phyloP scores from a whole-genome alignment of 768 basidiomycete genomes.

The Leccinellum luteum region DNA sequence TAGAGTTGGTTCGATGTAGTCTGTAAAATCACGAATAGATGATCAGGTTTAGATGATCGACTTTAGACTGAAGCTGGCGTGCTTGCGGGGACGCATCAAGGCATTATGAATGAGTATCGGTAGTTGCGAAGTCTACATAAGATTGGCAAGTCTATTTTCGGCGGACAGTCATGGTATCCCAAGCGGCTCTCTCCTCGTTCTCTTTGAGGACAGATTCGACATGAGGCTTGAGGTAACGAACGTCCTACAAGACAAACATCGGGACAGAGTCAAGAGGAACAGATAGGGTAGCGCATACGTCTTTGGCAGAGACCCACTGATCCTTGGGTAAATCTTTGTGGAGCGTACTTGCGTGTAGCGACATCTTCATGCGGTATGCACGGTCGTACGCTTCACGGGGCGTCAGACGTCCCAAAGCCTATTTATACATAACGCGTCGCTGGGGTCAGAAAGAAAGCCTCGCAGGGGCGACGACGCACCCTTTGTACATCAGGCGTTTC shows the following conservation, averaged over 20 bases:
- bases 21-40: slow-evolving; percentile 12
- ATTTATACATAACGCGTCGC: slow-evolving; percentile 5
- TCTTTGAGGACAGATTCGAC: slow-evolving; percentile 73
- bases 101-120: slow-evolving; percentile 18
- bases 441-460: neutral
- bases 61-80: neutral
- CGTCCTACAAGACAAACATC: slow-evolving; percentile 55
- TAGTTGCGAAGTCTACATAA: slow-evolving; percentile 25
- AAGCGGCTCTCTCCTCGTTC: slow-evolving; percentile 69
- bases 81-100: neutral
- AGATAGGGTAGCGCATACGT: slow-evolving; percentile 51
- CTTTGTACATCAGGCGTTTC: slow-evolving; percentile 77
- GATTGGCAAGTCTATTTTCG: slow-evolving; percentile 51
- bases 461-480: slow-evolving; percentile 43
- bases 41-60: neutral
- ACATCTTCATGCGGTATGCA: slow-evolving; percentile 83
- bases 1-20: slow-evolving; percentile 9
- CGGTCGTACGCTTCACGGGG: slow-evolving; percentile 85
- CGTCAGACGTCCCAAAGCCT: slow-evolving; percentile 86
- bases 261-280: slow-evolving; percentile 3
- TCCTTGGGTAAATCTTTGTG: slow-evolving; percentile 81
- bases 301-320: slow-evolving; percentile 70
- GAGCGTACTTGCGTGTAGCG: slow-evolving; percentile 68
- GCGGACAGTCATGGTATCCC: slow-evolving; percentile 76
- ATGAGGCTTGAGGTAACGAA: slow-evolving; percentile 82